Evolutionary conservation across 2,329 filamentous ascomycete genomes (phyloP).

Genomic region (Cladosporium sp.): DNA sequence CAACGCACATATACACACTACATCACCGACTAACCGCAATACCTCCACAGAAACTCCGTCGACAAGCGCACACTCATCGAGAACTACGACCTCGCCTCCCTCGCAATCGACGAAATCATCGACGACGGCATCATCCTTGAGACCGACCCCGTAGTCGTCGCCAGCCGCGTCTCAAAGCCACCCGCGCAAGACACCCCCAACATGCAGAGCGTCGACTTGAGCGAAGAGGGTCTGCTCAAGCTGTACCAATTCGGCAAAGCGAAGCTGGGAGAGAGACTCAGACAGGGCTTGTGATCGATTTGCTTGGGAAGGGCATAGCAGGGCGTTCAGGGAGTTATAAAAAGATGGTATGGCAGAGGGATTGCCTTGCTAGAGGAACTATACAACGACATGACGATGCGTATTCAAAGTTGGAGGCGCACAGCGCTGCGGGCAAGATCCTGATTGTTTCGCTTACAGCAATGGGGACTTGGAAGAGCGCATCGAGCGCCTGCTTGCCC

Average conservation of each 20-base stretch:
- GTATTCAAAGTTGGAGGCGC: background rate
- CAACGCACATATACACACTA: background rate
- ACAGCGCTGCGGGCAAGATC: background rate
- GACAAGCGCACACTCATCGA: conserved; percentile 98
- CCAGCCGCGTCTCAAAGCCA: conserved; percentile 87
- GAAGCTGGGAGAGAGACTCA: conserved; percentile 85
- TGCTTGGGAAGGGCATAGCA: conserved; percentile 1
- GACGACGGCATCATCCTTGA: conserved; percentile 97
- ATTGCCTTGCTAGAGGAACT: background rate
- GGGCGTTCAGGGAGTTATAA: conserved; percentile 16
- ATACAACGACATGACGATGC: background rate
- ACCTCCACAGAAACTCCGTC: conserved; percentile 75
- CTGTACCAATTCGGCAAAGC: conserved; percentile 90
- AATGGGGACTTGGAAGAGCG: background rate
- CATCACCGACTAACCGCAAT: conserved; percentile 21
- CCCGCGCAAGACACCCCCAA: conserved; percentile 84
- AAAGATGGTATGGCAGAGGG: background rate
- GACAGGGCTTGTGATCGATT: conserved; percentile 68
- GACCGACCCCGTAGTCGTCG: conserved; percentile 92
- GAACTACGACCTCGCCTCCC: conserved; percentile 94
- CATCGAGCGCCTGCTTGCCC: background rate
- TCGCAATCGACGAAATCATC: conserved; percentile 92
- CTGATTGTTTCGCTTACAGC: background rate
- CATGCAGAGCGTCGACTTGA: conserved; percentile 90
- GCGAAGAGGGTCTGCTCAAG: conserved; percentile 93